Evolutionary conservation across 352 stramenopile genomes (phyloP).

Genomic region (Phytophthora quininea): DNA sequence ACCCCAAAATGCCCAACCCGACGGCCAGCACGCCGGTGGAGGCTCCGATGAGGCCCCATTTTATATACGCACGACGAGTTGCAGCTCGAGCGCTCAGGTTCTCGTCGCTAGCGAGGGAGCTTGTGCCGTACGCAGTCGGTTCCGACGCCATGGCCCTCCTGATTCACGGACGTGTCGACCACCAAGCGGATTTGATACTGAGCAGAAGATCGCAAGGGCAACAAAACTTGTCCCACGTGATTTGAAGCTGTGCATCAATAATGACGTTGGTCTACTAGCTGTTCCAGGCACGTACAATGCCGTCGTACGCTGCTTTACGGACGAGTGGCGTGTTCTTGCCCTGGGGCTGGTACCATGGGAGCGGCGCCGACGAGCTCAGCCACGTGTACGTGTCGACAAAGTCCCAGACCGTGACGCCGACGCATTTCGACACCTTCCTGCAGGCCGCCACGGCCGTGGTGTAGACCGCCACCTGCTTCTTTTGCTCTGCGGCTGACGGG

Average conservation of each 20-base stretch:
- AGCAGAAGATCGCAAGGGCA: constrained; percentile 15
- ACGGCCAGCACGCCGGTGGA: not conserved
- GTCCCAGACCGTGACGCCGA: constrained; percentile 5
- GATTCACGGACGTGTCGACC: no score
- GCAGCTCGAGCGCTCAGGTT: constrained; percentile 15
- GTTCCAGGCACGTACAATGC: constrained; percentile 3
- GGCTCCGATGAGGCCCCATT: constrained; percentile 3
- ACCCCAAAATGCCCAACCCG: constrained; percentile 9
- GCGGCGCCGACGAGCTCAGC: constrained; percentile 1
- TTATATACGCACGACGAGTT: constrained; percentile 13
- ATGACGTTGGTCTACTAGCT: no score
- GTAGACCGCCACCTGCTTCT: constrained; percentile 2
- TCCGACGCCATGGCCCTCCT: constrained; percentile 20
- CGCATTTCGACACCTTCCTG: constrained; percentile 8
- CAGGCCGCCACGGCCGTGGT: constrained; percentile 7
- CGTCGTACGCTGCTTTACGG: constrained; percentile 12
- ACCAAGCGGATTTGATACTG: constrained; percentile 24
- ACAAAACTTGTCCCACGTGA: not conserved
- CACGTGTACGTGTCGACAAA: constrained; percentile 17
- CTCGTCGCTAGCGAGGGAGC: constrained; percentile 15
- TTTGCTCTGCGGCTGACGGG: not conserved
- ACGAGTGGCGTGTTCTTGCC: constrained; percentile 5
- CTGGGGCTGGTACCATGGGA: constrained; percentile 8
- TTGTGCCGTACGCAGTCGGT: constrained; percentile 37
- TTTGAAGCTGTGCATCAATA: not conserved